Percentiles rank a stretch among this genome's conserved stretches.
Conservation (phyloP, 2,329 filamentous ascomycete genomes). For the Coniochaeta hoffmannii region DNA sequence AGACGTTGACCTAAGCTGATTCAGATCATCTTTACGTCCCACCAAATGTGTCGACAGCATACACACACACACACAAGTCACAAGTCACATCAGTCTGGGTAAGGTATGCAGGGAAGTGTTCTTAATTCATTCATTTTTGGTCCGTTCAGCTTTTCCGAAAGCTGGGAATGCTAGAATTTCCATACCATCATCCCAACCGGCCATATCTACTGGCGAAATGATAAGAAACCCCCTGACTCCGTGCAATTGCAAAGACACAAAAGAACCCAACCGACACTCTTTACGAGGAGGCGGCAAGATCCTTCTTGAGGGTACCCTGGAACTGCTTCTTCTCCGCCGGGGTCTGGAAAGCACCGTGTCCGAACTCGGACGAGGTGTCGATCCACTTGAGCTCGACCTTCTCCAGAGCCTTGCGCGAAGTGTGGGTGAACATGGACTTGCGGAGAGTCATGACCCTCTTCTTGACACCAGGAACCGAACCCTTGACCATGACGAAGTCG, state of each 20-base stretch:
- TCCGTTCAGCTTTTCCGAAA: slow-evolving; percentile 18
- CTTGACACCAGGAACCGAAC: slow-evolving; percentile 95
- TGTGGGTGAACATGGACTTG: slow-evolving; percentile 98
- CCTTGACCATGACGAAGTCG: slow-evolving; percentile 96
- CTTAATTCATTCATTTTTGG: slow-evolving; percentile 15
- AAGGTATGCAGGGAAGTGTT: not conserved
- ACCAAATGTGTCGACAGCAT: too few species aligned
- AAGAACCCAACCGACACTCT: slow-evolving; percentile 14
- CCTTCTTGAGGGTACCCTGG: slow-evolving; percentile 99
- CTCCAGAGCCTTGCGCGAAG: slow-evolving; percentile 89
- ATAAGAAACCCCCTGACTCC: slow-evolving; percentile 37
- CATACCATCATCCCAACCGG: slow-evolving; percentile 13
- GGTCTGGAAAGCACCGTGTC: slow-evolving; percentile 99
- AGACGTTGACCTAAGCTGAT: too few species aligned
- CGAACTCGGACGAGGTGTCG: slow-evolving; percentile 99
- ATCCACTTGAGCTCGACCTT: slow-evolving; percentile 99
- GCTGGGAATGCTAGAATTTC: slow-evolving; percentile 18
- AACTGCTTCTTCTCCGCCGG: slow-evolving; percentile 95
- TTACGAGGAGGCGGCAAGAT: slow-evolving; percentile 48
- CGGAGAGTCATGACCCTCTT: slow-evolving; percentile 98
- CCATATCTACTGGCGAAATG: slow-evolving; percentile 15
- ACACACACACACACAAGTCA: too few species aligned
- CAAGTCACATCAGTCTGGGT: not conserved
- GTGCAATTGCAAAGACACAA: slow-evolving; percentile 40
- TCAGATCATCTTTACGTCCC: too few species aligned